These are phyloP conservation scores for Phytophthora kernoviae DNA, from an alignment of 352 stramenopile genomes.

Conservation along the genomic window DNA sequence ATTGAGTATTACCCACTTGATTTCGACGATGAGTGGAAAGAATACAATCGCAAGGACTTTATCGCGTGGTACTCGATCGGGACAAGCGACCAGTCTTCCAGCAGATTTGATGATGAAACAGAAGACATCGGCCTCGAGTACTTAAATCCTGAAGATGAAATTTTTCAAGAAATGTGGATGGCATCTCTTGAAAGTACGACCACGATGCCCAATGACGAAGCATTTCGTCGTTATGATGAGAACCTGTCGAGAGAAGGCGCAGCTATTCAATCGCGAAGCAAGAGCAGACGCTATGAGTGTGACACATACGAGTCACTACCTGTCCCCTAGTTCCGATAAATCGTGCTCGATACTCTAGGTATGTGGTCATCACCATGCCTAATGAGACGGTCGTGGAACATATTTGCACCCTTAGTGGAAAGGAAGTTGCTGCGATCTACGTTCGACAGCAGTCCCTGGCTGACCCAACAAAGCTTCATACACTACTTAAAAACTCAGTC, in stretches of 20 bases:
- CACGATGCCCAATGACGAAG: background rate
- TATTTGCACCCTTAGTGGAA: background rate
- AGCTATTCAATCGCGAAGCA: background rate
- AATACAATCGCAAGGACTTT: background rate
- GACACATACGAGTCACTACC: background rate
- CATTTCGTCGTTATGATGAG: background rate
- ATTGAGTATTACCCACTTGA: background rate
- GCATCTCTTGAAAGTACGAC: background rate
- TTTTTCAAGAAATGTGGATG: background rate
- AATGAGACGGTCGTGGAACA: background rate
- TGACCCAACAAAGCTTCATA: background rate
- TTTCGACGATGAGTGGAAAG: background rate
- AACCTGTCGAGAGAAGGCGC: background rate
- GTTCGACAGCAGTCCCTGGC: background rate
- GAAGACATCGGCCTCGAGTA: background rate
- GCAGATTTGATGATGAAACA: background rate
- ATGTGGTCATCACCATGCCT: background rate
- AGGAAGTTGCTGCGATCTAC: background rate
- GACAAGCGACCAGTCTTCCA: background rate
- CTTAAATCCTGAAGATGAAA: background rate
- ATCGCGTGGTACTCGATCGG: conserved; percentile 1
- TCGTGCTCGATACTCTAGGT: background rate
- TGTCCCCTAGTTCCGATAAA: background rate
- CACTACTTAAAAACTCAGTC: background rate
- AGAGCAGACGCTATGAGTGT: background rate